Percentiles rank a stretch among this genome's conserved stretches.
phyloP scores from a whole-genome alignment of 75 land plant species.

The Ceratopteris richardii region DNA sequence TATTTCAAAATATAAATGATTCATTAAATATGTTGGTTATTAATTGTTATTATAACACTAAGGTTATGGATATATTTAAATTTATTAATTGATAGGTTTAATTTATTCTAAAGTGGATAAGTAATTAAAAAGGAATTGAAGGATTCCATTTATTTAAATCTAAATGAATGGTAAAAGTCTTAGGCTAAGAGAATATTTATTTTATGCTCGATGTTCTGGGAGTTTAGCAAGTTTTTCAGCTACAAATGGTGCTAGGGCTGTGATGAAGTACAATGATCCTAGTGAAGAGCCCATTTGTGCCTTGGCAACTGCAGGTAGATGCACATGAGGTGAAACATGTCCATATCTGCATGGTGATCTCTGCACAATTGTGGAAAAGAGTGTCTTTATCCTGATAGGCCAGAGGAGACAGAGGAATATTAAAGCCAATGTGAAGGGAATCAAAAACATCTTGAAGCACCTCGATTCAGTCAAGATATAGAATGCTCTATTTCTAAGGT shows the following conservation, averaged over 20 bases:
- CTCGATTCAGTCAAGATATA: constrained; percentile 73
- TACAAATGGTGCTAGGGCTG: too few species aligned
- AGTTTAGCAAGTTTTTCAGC: constrained; percentile 6
- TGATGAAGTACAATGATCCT: constrained; percentile 12
- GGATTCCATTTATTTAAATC: too few species aligned
- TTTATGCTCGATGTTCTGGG: too few species aligned
- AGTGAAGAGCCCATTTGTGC: constrained; percentile 71
- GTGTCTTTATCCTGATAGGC: constrained; percentile 81
- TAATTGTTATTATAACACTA: too few species aligned
- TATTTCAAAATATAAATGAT: too few species aligned
- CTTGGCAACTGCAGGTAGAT: constrained; percentile 87
- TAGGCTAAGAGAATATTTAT: too few species aligned
- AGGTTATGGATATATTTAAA: too few species aligned
- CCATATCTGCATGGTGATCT: constrained; percentile 76
- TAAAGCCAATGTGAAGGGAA: constrained; percentile 49
- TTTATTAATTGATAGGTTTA: too few species aligned
- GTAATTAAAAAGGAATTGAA: too few species aligned
- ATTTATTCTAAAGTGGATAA: too few species aligned
- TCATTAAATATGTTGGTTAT: too few species aligned
- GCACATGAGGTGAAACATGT: constrained; percentile 69
- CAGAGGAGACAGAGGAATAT: constrained; percentile 76
- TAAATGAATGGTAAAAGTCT: too few species aligned
- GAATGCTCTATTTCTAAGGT: constrained; percentile 92
- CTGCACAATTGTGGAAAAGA: constrained; percentile 87
- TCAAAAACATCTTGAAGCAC: constrained; percentile 63